Base-by-base conservation (phyloP, 306 rosid genomes). In the Rubus parviflorus region DNA sequence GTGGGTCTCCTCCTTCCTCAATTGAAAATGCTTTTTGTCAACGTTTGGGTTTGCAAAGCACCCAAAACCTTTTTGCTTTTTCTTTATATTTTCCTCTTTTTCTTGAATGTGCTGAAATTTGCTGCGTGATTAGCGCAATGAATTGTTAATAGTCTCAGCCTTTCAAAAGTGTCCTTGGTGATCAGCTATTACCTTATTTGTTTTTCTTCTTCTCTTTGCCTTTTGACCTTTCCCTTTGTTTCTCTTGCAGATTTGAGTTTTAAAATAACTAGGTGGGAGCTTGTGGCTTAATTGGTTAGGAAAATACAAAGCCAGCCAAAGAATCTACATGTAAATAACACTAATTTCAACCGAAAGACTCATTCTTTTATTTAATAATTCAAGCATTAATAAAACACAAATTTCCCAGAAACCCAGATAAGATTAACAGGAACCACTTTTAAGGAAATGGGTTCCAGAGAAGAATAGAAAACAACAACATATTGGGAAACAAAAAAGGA, bases 371-470 rank as follows among this genome's bases (percentile, higher is more conserved):
- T 54, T 14, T 20, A 38, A 25, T 38, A 38, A 14, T 4, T 22
- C 47, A 20, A 57, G n/a, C 54, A 56, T 73, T 41, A 42, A 42
- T 9, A 73, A 57, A 73, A 42, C 77, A 73, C 2, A 73, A 7
- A 57, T 42, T 42, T 56, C 68, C 65, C 41, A 20, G 8, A 56
- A 42, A n/a, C 68, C 72, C 76, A 42, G 58, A 35, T 35, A 22
- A 67, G 22, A 23, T 66, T 4, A n/a, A 22, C 38, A 3, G 40
- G 62, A 80, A 47, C 42, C 73, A 54, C 42, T 13, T 40, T 53
- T 60, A 52, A 38, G 72, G 76, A 79, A 72, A 82, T 2, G 93
- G 97, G 65, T 85, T 48, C 98, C 98, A 92, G 9, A 90, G 57
- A 74, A 95, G 60, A 65, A 90, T 62, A 40, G 87, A 72, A 8